Conservation (phyloP, 192 early-diverging fungal genomes). For the Podila minutissima region DNA sequence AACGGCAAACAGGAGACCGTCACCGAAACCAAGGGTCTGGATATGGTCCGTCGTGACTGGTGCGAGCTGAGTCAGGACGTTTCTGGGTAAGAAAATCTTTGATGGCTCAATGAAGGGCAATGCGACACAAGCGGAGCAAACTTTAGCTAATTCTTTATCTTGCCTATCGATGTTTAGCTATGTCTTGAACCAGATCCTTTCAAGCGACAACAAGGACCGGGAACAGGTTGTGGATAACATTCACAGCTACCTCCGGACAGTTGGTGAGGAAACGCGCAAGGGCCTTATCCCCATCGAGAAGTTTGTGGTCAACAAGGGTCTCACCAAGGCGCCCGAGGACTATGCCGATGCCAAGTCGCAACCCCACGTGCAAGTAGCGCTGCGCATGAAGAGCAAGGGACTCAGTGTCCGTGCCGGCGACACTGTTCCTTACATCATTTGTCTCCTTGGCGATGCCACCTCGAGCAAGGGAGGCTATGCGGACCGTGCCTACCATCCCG, state of each 20-base stretch:
- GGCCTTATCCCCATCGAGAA: conserved; percentile 80
- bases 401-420: conserved; percentile 80
- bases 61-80: conserved; percentile 93
- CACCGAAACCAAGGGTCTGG: conserved; percentile 93
- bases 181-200: conserved; percentile 72
- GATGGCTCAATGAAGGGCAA: too few species aligned
- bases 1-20: conserved; percentile 59
- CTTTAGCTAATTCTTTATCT: too few species aligned
- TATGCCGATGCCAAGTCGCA: conserved; percentile 90
- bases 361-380: conserved; percentile 96
- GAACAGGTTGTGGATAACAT: conserved; percentile 83
- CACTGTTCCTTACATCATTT: conserved; percentile 94
- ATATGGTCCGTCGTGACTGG: conserved; percentile 98
- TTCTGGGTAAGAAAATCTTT: conserved; percentile 61
- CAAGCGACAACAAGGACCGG: conserved; percentile 55
- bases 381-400: conserved; percentile 79
- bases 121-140: too few species aligned
- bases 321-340: conserved; percentile 91
- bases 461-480: conserved; percentile 64
- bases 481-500: conserved; percentile 83
- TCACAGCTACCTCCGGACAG: conserved; percentile 73
- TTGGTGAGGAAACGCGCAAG: conserved; percentile 77
- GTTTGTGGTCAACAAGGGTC: conserved; percentile 92
- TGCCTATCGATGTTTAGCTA: conserved; percentile 40
- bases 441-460: conserved; percentile 53